Base-by-base conservation (phyloP, 129 eudicot genomes). In the Lonicera japonica region DNA sequence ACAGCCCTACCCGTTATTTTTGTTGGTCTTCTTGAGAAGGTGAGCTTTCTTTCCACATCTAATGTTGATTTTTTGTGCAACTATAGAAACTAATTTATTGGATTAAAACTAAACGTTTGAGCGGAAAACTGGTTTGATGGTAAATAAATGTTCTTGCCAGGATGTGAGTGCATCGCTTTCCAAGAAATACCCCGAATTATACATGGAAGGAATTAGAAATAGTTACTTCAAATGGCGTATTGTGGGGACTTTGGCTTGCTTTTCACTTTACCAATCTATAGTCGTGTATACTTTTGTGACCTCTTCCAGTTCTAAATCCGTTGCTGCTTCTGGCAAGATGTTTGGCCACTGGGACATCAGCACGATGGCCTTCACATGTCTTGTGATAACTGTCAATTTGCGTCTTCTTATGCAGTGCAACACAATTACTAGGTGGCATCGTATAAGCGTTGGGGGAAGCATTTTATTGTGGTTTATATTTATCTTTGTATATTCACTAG, bases 151-250 rank as follows among this genome's bases (percentile, higher is more conserved):
- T 64, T 23, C 18, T 76, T 73, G 50, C 54, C 75, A 91, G 98
- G 98, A 92, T 70, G 98, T 92, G 63, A 92, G 83, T 60, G 91
- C 98, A n/a, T 45, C 79, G 18, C 98, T 92, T 58, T 92, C 98
- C 10, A 92, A 82, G 76, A 85, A 92, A 76, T 92, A 92, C 70
- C 98, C 98, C 5, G 91, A 85, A 67, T 63, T 92, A 65, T 92
- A 92, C 81, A 85, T 70, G 75, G 91, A 92, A 76, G 98, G 98
- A 48, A 82, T 92, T 58, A 70, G 71, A 56, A 82, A 92, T 63
- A 65, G 88, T 18, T 92, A 59, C 70, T 92, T 92, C 72, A 92
- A 70, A 50, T 87, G 94, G 88, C 87, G 88, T 74, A 95, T 92
- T 29, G 86, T 92, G 73, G 95, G 80, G 0, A 76, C 79, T 46